These are phyloP conservation scores for Grosmannia huntii DNA, from an alignment of 2,329 filamentous ascomycete species.

Conservation along the genomic window DNA sequence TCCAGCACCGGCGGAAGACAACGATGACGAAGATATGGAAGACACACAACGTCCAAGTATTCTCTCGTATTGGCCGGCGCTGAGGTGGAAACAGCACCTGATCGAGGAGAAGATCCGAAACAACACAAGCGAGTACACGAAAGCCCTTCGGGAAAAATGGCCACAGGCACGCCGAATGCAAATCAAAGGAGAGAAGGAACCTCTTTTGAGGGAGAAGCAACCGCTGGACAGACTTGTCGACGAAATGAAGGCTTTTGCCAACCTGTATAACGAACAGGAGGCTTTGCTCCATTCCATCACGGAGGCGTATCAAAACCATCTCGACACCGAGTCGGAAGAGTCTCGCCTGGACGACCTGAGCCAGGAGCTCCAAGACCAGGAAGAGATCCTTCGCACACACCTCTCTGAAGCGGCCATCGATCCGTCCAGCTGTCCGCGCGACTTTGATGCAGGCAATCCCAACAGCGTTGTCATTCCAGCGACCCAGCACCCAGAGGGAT, in stretches of 20 bases:
- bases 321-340: constrained; percentile 41
- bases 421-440: constrained; percentile 10
- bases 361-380: constrained; percentile 29
- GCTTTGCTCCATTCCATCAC: constrained; percentile 32
- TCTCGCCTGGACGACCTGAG: constrained; percentile 34
- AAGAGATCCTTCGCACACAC: constrained; percentile 26
- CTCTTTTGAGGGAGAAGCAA: constrained; percentile 31
- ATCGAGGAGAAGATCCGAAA: constrained; percentile 30
- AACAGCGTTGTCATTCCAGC: constrained; percentile 26
- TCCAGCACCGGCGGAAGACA: background rate
- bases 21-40: constrained; percentile 1
- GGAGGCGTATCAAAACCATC: constrained; percentile 35
- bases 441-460: constrained; percentile 14
- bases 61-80: constrained; percentile 9
- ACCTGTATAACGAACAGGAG: constrained; percentile 30
- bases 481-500: constrained; percentile 26
- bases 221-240: constrained; percentile 27
- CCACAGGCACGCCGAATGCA: constrained; percentile 30
- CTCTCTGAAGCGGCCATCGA: constrained; percentile 32
- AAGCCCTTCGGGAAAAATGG: constrained; percentile 33
- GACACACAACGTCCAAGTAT: constrained; percentile 6
- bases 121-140: constrained; percentile 35
- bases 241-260: constrained; percentile 29
- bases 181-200: constrained; percentile 37
- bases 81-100: constrained; percentile 18